Percentiles rank a stretch among this genome's conserved stretches.
phyloP scores from a whole-genome alignment of 441 rosid species.

The Adansonia madagascariensis region DNA sequence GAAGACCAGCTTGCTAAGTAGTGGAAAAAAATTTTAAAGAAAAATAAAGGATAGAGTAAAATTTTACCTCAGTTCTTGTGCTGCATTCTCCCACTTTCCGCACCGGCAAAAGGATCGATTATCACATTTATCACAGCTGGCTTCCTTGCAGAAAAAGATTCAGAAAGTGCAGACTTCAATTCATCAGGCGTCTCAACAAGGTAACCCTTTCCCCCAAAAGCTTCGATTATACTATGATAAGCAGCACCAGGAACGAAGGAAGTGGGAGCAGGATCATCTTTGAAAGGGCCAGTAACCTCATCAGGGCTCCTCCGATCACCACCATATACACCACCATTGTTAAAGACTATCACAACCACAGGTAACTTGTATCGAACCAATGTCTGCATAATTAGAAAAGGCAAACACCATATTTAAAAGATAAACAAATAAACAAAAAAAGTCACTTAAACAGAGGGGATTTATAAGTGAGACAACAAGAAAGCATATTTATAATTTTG shows the following conservation, averaged over 20 bases:
- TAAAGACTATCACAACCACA: constrained; percentile 84
- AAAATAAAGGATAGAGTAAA: not conserved
- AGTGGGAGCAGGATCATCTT: constrained; percentile 96
- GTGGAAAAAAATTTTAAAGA: not conserved
- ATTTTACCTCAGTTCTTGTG: constrained; percentile 72
- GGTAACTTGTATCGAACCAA: constrained; percentile 86
- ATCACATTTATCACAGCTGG: constrained; percentile 81
- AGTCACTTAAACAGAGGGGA: not conserved
- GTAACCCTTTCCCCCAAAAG: constrained; percentile 93
- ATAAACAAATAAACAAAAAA: not conserved
- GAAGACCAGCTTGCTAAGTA: not conserved
- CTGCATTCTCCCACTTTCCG: constrained; percentile 92
- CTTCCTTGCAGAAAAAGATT: constrained; percentile 70
- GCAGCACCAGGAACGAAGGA: constrained; percentile 87
- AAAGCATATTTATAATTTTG: not conserved
- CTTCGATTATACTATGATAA: constrained; percentile 77
- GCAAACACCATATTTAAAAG: not conserved
- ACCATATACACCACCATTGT: constrained; percentile 93
- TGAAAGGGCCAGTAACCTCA: constrained; percentile 74
- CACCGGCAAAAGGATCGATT: constrained; percentile 87
- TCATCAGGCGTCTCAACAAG: constrained; percentile 81
- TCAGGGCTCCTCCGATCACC: constrained; percentile 86
- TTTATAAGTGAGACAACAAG: not conserved
- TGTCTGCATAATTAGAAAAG: constrained; percentile 55
- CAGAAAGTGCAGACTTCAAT: constrained; percentile 71